A percentile compares a stretch with the other conserved stretches of the same genome.
Evolutionary conservation across 1,284 basidiomycete species (phyloP).

Genomic region (Thecaphora thlaspeos): DNA sequence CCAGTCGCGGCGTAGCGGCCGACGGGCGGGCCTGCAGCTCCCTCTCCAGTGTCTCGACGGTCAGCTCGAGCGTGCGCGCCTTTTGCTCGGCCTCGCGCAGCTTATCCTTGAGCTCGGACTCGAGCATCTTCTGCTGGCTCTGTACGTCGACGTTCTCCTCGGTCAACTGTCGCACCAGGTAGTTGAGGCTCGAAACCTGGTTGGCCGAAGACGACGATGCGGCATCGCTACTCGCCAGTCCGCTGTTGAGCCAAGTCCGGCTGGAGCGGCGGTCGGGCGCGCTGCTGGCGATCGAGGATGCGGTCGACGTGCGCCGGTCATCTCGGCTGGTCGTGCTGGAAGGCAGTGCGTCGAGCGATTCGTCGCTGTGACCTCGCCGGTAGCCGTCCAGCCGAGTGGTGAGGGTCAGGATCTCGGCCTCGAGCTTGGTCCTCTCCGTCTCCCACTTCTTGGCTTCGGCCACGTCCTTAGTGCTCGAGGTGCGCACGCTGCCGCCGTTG

Average conservation of each 20-base stretch:
- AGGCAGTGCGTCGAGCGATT: not conserved
- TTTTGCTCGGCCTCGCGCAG: constrained; percentile 72
- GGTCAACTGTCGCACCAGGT: constrained; percentile 79
- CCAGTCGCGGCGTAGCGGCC: constrained; percentile 33
- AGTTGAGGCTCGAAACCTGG: constrained; percentile 66
- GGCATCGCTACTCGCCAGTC: constrained; percentile 61
- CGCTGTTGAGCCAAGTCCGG: constrained; percentile 56
- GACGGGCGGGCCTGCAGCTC: constrained; percentile 60
- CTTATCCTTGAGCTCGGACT: constrained; percentile 67
- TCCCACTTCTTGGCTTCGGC: constrained; percentile 30
- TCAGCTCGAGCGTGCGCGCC: constrained; percentile 72
- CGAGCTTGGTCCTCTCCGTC: constrained; percentile 27
- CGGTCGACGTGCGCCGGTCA: not conserved
- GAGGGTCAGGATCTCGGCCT: constrained; percentile 63
- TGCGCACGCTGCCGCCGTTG: constrained; percentile 19
- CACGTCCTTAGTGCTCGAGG: constrained; percentile 4
- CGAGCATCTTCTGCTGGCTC: constrained; percentile 70
- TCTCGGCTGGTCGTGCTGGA: not conserved
- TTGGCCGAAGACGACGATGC: constrained; percentile 62
- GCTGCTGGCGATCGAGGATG: constrained; percentile 6
- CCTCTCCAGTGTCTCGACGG: constrained; percentile 67
- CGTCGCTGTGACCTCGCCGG: too few relatives aligned
- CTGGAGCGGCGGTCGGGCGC: constrained; percentile 21
- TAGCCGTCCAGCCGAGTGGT: constrained; percentile 59
- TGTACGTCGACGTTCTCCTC: constrained; percentile 71